Conservation (phyloP, 2,329 filamentous ascomycete genomes). For the Trichoderma arundinaceum region DNA sequence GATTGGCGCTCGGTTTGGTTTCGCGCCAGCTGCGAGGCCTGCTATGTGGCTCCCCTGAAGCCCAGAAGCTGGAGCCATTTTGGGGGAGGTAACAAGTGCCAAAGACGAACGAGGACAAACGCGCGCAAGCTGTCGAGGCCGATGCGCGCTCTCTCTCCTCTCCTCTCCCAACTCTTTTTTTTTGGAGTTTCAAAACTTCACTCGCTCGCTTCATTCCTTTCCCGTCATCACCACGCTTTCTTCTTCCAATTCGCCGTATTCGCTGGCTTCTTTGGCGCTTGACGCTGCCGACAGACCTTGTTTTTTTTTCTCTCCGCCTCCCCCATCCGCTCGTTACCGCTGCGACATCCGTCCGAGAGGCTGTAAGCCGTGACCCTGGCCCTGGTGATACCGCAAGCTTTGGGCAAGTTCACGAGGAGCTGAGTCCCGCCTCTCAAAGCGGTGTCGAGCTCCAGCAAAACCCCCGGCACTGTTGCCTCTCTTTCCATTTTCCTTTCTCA, state of each 20-base stretch:
- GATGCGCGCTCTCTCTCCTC: constrained; percentile 26
- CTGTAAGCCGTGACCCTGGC: constrained; percentile 29
- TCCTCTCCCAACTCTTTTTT: constrained; percentile 1
- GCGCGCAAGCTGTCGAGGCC: constrained; percentile 18
- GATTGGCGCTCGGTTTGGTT: constrained; percentile 25
- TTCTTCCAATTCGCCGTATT: constrained; percentile 2
- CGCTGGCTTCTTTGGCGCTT: constrained; percentile 22
- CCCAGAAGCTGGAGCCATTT: constrained; percentile 21
- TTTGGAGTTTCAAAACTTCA: constrained; percentile 17
- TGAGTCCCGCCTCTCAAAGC: constrained; percentile 21
- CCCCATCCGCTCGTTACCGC: constrained; percentile 18
- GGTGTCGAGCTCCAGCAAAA: constrained; percentile 28
- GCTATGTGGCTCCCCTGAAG: constrained; percentile 30
- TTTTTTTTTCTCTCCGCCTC: neutral
- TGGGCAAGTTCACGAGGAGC: constrained; percentile 29
- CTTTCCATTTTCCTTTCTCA: constrained; percentile 21
- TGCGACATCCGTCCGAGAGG: constrained; percentile 20
- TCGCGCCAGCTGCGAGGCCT: constrained; percentile 6
- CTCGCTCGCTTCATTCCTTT: constrained; percentile 20
- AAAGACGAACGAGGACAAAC: constrained; percentile 14
- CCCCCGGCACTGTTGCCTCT: constrained; percentile 19
- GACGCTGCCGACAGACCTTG: constrained; percentile 26
- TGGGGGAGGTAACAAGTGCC: neutral
- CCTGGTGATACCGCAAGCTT: constrained; percentile 29
- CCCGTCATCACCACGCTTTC: constrained; percentile 2